Percentiles rank a stretch among this genome's conserved stretches.
phyloP scores from a whole-genome alignment of 2,329 filamentous ascomycete genomes.

The Arthroderma uncinatum region DNA sequence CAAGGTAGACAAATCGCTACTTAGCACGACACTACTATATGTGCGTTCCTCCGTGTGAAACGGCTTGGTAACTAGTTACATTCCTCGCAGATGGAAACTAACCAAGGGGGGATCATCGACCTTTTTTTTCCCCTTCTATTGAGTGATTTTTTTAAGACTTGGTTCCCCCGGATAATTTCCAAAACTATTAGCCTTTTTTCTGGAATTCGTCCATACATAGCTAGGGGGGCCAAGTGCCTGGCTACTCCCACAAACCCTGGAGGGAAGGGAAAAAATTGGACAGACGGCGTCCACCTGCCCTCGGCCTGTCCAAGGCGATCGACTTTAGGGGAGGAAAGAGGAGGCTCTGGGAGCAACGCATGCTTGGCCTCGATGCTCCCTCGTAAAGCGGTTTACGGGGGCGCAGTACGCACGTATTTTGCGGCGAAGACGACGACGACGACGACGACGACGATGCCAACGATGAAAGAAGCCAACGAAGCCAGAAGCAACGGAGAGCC shows the following conservation, averaged over 20 bases:
- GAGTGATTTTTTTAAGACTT: not conserved
- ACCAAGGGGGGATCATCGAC: not conserved
- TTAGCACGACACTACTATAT: no score
- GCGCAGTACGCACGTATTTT: not conserved
- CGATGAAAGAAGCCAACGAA: no score
- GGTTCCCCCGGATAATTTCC: constrained; percentile 4
- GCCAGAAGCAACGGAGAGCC: no score
- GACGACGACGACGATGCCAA: no score
- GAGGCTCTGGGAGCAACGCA: not conserved
- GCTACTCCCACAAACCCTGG: not conserved
- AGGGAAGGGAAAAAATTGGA: not conserved
- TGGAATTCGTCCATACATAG: constrained; percentile 5
- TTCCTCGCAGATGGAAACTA: not conserved
- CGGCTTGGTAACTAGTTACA: not conserved
- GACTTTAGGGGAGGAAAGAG: not conserved
- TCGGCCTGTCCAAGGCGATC: not conserved
- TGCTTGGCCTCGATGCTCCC: not conserved
- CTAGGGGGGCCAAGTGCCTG: not conserved
- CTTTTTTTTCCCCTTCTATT: no score
- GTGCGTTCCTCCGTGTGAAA: no score
- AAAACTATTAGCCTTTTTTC: constrained; percentile 1
- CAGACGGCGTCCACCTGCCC: not conserved
- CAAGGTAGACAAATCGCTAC: no score
- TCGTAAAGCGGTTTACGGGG: not conserved
- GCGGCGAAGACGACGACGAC: not conserved